Percentiles rank a stretch among this genome's conserved stretches.
Conservation (phyloP, 192 early-diverging fungal genomes). For the Entomortierella chlamydospora region DNA sequence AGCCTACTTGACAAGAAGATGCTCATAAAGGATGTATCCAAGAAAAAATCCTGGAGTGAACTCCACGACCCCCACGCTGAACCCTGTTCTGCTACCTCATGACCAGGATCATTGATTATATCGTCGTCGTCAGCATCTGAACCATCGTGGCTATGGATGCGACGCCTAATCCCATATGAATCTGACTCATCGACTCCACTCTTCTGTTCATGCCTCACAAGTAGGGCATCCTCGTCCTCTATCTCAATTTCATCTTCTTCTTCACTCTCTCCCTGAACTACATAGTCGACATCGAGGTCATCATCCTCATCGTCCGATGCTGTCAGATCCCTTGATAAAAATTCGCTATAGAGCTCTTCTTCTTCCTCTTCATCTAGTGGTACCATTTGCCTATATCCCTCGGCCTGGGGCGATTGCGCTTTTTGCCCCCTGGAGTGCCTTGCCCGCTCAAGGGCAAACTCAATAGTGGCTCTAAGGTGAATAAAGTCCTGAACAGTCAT, state of each 20-base stretch:
- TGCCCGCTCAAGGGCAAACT: slow-evolving; percentile 26
- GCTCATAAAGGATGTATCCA: slow-evolving; percentile 51
- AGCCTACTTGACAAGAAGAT: slow-evolving; percentile 43
- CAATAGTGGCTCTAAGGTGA: slow-evolving; percentile 29
- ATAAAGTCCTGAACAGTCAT: slow-evolving; percentile 35
- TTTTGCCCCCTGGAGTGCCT: slow-evolving; percentile 4
- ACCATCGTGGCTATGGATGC: background rate
- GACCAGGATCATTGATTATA: background rate
- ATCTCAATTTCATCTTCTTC: slow-evolving; percentile 12
- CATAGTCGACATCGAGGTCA: slow-evolving; percentile 26
- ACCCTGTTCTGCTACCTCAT: background rate
- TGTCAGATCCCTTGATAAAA: slow-evolving; percentile 34
- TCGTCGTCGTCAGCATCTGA: background rate
- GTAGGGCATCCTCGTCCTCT: background rate
- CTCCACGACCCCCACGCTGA: slow-evolving; percentile 22
- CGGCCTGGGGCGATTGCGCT: background rate
- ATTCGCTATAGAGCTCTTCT: slow-evolving; percentile 35
- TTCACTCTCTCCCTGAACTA: slow-evolving; percentile 8
- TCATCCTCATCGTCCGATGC: slow-evolving; percentile 37
- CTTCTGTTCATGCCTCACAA: background rate
- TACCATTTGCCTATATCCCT: slow-evolving; percentile 2
- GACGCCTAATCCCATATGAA: slow-evolving; percentile 30
- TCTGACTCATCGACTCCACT: background rate
- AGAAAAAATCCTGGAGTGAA: slow-evolving; percentile 44
- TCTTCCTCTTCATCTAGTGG: slow-evolving; percentile 37